Evolutionary conservation across 192 early-diverging fungal genomes (phyloP).

Genomic region (Mortierella antarctica): DNA sequence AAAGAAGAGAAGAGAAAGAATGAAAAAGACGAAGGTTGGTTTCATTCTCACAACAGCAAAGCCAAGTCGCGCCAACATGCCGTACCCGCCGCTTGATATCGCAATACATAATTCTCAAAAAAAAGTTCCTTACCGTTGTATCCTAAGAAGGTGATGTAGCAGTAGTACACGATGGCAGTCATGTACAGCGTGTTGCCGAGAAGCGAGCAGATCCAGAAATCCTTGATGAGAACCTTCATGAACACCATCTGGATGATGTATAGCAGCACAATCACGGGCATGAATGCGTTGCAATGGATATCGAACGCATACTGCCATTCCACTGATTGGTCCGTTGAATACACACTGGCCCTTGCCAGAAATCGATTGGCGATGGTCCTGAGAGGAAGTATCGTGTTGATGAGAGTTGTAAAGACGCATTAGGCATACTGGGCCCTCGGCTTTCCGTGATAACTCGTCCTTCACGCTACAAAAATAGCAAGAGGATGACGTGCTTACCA

Average conservation of each 20-base stretch:
- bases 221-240: slow-evolving; percentile 81
- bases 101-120: neutral
- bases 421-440: neutral
- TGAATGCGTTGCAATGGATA: slow-evolving; percentile 97
- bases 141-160: slow-evolving; percentile 92
- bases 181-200: slow-evolving; percentile 93
- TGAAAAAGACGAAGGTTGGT: neutral
- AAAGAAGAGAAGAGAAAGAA: neutral
- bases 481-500: slow-evolving; percentile 65
- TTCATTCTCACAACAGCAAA: neutral
- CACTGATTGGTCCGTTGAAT: slow-evolving; percentile 86
- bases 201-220: slow-evolving; percentile 83
- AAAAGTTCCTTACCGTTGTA: slow-evolving; percentile 78
- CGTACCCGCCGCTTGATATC: neutral
- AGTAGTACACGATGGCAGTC: slow-evolving; percentile 81
- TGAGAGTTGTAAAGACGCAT: neutral
- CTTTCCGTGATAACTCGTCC: no score
- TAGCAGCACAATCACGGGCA: slow-evolving; percentile 85
- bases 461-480: neutral
- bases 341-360: slow-evolving; percentile 76
- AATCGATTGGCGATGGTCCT: slow-evolving; percentile 79
- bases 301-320: slow-evolving; percentile 98
- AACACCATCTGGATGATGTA: slow-evolving; percentile 96
- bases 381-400: neutral
- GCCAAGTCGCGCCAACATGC: neutral